phyloP scores from a whole-genome alignment of 176 grass and related monocot genomes.

The Triticum aestivum region DNA sequence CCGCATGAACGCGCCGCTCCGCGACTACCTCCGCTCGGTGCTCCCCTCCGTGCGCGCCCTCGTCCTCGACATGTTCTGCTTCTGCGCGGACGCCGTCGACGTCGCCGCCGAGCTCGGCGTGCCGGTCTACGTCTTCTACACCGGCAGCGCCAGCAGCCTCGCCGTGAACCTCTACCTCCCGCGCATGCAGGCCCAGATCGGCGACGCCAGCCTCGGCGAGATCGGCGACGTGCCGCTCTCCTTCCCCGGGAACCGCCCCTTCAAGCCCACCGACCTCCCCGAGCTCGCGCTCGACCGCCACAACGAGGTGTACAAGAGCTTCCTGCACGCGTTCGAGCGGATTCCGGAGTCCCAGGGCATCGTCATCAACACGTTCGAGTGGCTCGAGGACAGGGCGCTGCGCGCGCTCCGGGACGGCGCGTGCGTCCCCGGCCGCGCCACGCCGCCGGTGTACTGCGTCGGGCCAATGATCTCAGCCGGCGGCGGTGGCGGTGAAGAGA shows the following conservation, averaged over 20 bases:
- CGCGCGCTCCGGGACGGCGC: background rate
- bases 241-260: background rate
- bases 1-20: constrained; percentile 15
- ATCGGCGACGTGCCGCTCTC: constrained; percentile 8
- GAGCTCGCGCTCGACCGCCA: background rate
- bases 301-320: constrained; percentile 5
- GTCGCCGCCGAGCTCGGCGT: constrained; percentile 2
- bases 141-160: constrained; percentile 14
- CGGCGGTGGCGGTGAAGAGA: background rate
- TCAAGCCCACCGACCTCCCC: constrained; percentile 6
- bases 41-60: background rate
- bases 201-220: background rate
- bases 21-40: constrained; percentile 13
- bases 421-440: background rate
- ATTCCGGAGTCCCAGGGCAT: background rate
- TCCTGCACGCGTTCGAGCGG: constrained; percentile 8
- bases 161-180: constrained; percentile 4
- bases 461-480: background rate
- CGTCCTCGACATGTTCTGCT: constrained; percentile 17
- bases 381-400: background rate
- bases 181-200: constrained; percentile 10
- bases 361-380: constrained; percentile 6
- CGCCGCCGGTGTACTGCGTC: background rate
- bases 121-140: background rate
- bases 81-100: constrained; percentile 17